Evolutionary conservation across 2,329 filamentous ascomycete genomes (phyloP).

Genomic region (Colletotrichum euphorbiae): DNA sequence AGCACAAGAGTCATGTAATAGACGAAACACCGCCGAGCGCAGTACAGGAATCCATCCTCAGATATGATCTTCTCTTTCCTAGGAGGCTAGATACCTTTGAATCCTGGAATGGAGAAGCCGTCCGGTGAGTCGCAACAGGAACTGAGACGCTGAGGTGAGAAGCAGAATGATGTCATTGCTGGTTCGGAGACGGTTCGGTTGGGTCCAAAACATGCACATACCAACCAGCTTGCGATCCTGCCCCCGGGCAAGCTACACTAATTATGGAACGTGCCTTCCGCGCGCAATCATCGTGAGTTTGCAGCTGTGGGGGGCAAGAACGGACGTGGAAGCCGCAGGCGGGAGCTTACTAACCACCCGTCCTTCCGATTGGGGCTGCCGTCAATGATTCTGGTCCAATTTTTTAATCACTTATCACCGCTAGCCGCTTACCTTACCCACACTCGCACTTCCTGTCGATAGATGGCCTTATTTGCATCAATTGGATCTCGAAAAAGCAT

Average conservation of each 20-base stretch:
- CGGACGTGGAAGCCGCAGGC: background rate
- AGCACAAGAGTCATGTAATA: background rate
- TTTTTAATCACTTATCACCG: background rate
- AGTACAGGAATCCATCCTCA: conserved; percentile 1
- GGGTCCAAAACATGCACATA: conserved; percentile 19
- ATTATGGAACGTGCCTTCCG: conserved; percentile 28
- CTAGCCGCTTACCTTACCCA: background rate
- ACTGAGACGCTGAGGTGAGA: conserved; percentile 8
- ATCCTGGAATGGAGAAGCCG: background rate
- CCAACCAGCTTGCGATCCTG: conserved; percentile 11
- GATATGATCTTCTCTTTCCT: background rate
- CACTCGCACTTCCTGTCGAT: background rate
- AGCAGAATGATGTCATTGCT: conserved; percentile 35
- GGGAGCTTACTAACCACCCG: conserved; percentile 8
- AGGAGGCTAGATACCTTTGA: too few species aligned
- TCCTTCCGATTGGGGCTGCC: too few species aligned
- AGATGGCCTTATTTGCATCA: conserved; percentile 1
- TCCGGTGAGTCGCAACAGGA: background rate
- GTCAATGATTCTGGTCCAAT: too few species aligned
- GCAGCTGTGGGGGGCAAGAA: background rate
- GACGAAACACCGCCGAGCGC: conserved; percentile 28
- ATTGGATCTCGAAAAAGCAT: conserved; percentile 1
- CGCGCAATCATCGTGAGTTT: conserved; percentile 32
- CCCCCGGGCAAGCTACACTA: conserved; percentile 23
- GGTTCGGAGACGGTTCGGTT: conserved; percentile 15